phyloP scores from a whole-genome alignment of 257 asterid species.

The Jaltomata sinuosa region DNA sequence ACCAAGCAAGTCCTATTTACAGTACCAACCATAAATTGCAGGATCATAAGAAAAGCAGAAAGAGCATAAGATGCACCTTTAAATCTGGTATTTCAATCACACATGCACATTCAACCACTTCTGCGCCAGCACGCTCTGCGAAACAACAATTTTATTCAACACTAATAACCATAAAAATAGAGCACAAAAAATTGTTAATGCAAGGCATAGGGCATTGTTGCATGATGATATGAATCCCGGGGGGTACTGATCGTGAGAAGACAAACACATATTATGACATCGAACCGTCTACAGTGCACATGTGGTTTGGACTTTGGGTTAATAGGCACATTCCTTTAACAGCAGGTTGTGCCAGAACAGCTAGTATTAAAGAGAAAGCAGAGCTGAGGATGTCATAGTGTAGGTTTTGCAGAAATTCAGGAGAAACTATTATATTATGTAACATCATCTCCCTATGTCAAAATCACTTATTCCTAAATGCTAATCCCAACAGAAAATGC shows the following conservation, averaged over 20 bases:
- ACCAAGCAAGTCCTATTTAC: background rate
- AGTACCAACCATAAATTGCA: background rate
- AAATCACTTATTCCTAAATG: background rate
- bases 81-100: constrained; percentile 70
- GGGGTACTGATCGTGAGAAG: background rate
- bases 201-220: background rate
- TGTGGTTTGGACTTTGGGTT: background rate
- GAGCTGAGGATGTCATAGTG: background rate
- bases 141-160: constrained; percentile 9
- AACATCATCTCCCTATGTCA: background rate
- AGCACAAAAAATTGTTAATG: background rate
- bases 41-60: background rate
- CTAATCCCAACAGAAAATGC: background rate
- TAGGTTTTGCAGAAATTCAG: background rate
- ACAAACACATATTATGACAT: background rate
- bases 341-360: background rate
- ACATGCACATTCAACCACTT: constrained; percentile 76
- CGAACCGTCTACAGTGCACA: background rate
- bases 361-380: background rate
- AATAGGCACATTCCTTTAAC: background rate
- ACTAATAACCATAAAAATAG: background rate
- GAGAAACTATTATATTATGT: background rate
- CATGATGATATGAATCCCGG: background rate
- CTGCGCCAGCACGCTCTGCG: constrained; percentile 68
- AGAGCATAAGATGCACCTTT: constrained; percentile 24